Evolutionary conservation across 2,329 filamentous ascomycete species (phyloP).

Genomic region (Volutella citrinella): DNA sequence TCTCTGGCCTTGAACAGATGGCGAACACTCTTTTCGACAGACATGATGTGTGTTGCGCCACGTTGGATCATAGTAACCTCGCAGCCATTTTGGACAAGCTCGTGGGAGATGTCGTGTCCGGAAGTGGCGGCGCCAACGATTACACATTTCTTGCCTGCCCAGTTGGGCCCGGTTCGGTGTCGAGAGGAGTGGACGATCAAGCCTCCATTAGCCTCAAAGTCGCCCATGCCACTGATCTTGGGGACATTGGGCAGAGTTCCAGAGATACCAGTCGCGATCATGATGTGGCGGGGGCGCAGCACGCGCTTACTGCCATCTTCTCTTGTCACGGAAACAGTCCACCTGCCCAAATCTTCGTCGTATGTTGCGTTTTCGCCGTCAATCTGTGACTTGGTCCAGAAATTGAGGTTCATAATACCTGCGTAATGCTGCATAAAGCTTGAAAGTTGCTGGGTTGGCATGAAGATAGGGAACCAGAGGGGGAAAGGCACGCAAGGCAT

Average conservation of each 20-base stretch:
- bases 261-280: constrained; percentile 6
- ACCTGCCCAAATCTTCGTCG: background rate
- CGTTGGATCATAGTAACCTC: constrained; percentile 7
- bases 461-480: constrained; percentile 4
- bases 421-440: constrained; percentile 4
- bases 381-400: constrained; percentile 4
- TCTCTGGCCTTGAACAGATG: constrained; percentile 2
- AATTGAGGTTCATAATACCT: constrained; percentile 5
- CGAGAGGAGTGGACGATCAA: constrained; percentile 2
- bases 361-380: constrained; percentile 4
- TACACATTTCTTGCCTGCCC: constrained; percentile 1
- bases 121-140: constrained; percentile 6
- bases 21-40: constrained; percentile 5
- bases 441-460: constrained; percentile 2
- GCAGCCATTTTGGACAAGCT: background rate
- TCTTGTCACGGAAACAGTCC: constrained; percentile 3
- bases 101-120: constrained; percentile 2
- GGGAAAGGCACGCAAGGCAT: constrained; percentile 5
- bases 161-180: background rate
- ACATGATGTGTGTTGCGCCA: constrained; percentile 6
- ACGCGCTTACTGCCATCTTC: background rate
- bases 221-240: constrained; percentile 1
- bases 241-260: constrained; percentile 3
- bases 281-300: constrained; percentile 5
- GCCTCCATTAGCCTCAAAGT: constrained; percentile 4